These are phyloP conservation scores for Penicillium polonicum DNA, from an alignment of 2,329 filamentous ascomycete species.

Conservation along the genomic window DNA sequence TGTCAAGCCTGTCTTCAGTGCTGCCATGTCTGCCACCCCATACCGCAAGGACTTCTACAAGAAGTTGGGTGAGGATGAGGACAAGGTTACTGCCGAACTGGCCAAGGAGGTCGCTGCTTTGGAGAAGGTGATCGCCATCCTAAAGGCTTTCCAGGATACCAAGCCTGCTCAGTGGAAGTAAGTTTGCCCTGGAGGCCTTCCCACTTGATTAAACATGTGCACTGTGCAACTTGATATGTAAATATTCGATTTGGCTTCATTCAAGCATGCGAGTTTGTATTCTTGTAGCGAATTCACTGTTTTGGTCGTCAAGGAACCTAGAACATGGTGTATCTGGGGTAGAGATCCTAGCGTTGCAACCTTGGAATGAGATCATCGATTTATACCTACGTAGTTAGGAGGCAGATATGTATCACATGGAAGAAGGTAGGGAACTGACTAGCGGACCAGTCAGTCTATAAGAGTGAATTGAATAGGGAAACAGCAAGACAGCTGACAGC, in stretches of 20 bases:
- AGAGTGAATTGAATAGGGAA: background rate
- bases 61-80: conserved; percentile 63
- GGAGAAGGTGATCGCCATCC: conserved; percentile 73
- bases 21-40: conserved; percentile 88
- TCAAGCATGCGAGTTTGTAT: conserved; percentile 15
- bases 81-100: conserved; percentile 64
- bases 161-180: conserved; percentile 52
- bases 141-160: conserved; percentile 62
- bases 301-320: background rate
- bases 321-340: background rate
- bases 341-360: background rate
- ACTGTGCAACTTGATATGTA: conserved; percentile 21
- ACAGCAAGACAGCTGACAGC: background rate
- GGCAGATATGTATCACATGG: background rate
- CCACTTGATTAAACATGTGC: conserved; percentile 6
- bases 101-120: conserved; percentile 72
- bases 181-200: conserved; percentile 5
- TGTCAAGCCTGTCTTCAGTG: conserved; percentile 86
- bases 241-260: conserved; percentile 23
- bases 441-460: background rate
- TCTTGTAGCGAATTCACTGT: conserved; percentile 19
- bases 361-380: background rate
- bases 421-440: background rate
- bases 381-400: background rate
- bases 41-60: conserved; percentile 91